Base-by-base conservation (phyloP, 345 rosid genomes). In the Euphorbia tirucalli region DNA sequence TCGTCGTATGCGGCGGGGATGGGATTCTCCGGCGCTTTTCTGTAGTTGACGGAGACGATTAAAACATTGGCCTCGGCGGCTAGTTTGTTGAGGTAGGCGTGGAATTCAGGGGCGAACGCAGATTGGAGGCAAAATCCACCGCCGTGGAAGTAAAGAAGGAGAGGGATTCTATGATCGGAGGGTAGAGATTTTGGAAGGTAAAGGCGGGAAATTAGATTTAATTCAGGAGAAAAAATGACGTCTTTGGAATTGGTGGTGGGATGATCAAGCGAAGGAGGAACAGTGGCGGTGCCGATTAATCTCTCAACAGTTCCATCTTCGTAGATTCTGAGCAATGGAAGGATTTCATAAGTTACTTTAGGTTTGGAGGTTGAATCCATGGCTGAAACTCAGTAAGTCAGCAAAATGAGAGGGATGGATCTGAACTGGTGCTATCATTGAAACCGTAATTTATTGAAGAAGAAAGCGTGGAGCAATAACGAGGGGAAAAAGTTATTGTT, bases 141-240 rank as follows among this genome's bases (percentile, higher is more conserved):
- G 10, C 89, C 93, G 41, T 83, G 87, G 74, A 83, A 83, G 78
- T 83, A 85, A 71, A 88, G 75, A 0, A 86, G 77, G 21, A 88
- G 54, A 25, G 87, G 87, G 4, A 85, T 65, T 22, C 83, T 88
- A 6, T 72, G 65, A 37, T 32, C 19, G 0, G n/a, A n/a, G n/a
- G n/a, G n/a, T n/a, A 55, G 48, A 25, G 13, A n/a, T 66, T 68
- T 75, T 9, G 89, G 89, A 15, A 86, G 84, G 72, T 77, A 85
- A 56, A 86, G 71, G 21, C 90, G 83, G 9, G 84, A 87, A 55
- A 78, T 79, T 70, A 84, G 76, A 59, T 70, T 64, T 46, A 72
- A 2, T 46, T 77, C 74, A 3, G 65, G 74, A 0, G 67, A 50
- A 46, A 75, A 65, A 0, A 73, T 39, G 0, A 83, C 66, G 70